Base-by-base conservation (phyloP, 176 grass and related monocot species). In the Areca catechu region DNA sequence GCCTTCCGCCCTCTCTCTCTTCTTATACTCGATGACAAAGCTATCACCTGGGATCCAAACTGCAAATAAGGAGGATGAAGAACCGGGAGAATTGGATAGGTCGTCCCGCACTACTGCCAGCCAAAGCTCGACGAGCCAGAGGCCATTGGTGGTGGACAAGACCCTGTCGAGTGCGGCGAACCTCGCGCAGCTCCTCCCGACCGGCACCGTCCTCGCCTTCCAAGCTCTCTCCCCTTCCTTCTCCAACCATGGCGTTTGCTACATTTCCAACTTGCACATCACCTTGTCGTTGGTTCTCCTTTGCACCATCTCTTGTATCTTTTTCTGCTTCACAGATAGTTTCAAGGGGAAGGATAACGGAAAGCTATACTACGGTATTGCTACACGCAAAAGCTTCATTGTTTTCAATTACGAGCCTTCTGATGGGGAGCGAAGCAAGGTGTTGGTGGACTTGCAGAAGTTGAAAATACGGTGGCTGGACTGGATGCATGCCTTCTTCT, bases 271-370 rank as follows among this genome's bases (percentile, higher is more conserved):
- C 80, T 66, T 25, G 58, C 81, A 51, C 67, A 70, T 88, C 4
- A 51, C 58, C 3, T 7, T 14, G 43, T 5, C 24, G 16, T 70
- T 94, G 15, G 1, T 94, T 57, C 18, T 15, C 80, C 20, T 58
- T 21, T 75, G 74, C 66, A 27, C 51, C 19, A 5, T 20, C 19
- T 80, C 80, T 0, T 94, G 83, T 55, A 25, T 71, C 55, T 76
- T 92, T 18, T 81, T 82, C 49, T 68, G 69, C 20, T 71, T 92
- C 79, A 92, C 83, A 0, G 88, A 92, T 72, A 92, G 83, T 73
- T 15, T 86, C 60, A n/a, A 77, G 24, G 76, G 69, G 60, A 34
- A 55, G n/a, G n/a, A n/a, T 22, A 71, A 92, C 59, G 73, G 76
- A 55, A 80, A n/a, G 82, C 61, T 80, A 55, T 92, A 92, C 83